Conservation (phyloP, 108 stramenopile species). For the Skeletonema costatum region DNA sequence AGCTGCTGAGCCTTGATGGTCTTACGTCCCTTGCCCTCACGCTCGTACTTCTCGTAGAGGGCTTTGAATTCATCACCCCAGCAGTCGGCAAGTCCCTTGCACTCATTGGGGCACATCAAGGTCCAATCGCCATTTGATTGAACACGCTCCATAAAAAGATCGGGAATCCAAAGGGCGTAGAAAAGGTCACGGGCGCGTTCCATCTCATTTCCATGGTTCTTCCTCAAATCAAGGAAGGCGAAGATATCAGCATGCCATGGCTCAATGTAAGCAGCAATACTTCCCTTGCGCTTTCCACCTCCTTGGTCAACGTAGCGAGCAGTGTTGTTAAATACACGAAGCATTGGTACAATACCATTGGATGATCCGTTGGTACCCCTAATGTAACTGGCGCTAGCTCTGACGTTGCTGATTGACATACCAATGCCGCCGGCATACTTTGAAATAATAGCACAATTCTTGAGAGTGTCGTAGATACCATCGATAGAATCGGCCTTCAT, state of each 20-base stretch:
- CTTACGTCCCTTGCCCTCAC: conserved; percentile 88
- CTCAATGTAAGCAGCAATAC: conserved; percentile 98
- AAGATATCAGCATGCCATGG: conserved; percentile 99
- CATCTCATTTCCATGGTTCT: conserved; percentile 99
- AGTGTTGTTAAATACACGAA: conserved; percentile 99
- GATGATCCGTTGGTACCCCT: conserved; percentile 97
- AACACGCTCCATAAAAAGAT: conserved; percentile 99
- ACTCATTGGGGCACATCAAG: conserved; percentile 95
- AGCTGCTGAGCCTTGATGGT: conserved; percentile 96
- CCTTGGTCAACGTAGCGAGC: conserved; percentile 99
- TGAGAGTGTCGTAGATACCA: conserved; percentile 99
- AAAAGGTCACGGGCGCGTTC: conserved; percentile 97
- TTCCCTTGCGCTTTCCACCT: conserved; percentile 98
- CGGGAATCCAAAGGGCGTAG: conserved; percentile 99
- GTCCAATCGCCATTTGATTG: conserved; percentile 93
- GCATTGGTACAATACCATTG: conserved; percentile 99
- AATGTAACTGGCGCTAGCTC: conserved; percentile 93
- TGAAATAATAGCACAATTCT: conserved; percentile 98
- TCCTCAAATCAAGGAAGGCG: conserved; percentile 94
- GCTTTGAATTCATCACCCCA: conserved; percentile 92
- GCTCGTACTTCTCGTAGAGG: conserved; percentile 95
- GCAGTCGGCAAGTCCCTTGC: conserved; percentile 91
- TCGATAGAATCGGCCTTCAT: conserved; percentile 98
- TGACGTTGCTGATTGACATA: conserved; percentile 93
- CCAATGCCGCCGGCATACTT: conserved; percentile 99